Percentiles rank a stretch among this genome's conserved stretches.
phyloP scores from a whole-genome alignment of 129 eudicot species.

The Chrysanthemum seticuspe region DNA sequence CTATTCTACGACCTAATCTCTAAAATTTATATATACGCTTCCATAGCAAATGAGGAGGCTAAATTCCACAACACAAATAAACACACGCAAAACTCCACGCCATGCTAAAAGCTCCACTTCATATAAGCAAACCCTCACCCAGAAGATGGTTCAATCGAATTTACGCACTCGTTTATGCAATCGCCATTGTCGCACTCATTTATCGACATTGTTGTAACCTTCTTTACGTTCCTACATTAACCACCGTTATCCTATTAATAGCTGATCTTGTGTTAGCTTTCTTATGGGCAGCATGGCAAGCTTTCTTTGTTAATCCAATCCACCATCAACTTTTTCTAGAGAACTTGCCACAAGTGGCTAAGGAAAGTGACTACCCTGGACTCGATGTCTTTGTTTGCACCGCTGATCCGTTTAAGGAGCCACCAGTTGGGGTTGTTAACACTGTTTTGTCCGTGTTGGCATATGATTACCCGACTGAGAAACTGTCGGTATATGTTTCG shows the following conservation, averaged over 20 bases:
- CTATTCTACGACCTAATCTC: too few species aligned
- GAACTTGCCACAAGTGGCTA: slow-evolving; percentile 28
- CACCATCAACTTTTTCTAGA: slow-evolving; percentile 36
- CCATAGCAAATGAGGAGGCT: too few species aligned
- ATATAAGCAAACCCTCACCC: slow-evolving; percentile 36
- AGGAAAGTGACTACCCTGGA: slow-evolving; percentile 37
- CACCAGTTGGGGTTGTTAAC: slow-evolving; percentile 53
- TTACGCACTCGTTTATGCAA: slow-evolving; percentile 47
- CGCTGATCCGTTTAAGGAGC: slow-evolving; percentile 71
- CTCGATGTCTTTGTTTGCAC: slow-evolving; percentile 69
- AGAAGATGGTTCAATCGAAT: slow-evolving; percentile 49
- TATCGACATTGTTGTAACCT: slow-evolving; percentile 42
- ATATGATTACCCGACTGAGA: slow-evolving; percentile 44
- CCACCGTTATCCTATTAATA: slow-evolving; percentile 25
- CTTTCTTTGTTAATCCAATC: slow-evolving; percentile 40
- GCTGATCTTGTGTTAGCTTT: slow-evolving; percentile 54
- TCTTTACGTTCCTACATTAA: slow-evolving; percentile 26
- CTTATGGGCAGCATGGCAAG: slow-evolving; percentile 48
- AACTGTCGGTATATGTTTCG: slow-evolving; percentile 46
- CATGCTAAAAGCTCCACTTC: slow-evolving; percentile 39
- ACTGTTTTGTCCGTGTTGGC: slow-evolving; percentile 67
- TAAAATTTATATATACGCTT: too few species aligned
- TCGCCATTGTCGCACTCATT: slow-evolving; percentile 46
- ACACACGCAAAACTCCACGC: slow-evolving; percentile 4
- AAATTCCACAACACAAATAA: neutral